phyloP scores from a whole-genome alignment of 192 early-diverging fungal genomes.

The Coemansia sp. region DNA sequence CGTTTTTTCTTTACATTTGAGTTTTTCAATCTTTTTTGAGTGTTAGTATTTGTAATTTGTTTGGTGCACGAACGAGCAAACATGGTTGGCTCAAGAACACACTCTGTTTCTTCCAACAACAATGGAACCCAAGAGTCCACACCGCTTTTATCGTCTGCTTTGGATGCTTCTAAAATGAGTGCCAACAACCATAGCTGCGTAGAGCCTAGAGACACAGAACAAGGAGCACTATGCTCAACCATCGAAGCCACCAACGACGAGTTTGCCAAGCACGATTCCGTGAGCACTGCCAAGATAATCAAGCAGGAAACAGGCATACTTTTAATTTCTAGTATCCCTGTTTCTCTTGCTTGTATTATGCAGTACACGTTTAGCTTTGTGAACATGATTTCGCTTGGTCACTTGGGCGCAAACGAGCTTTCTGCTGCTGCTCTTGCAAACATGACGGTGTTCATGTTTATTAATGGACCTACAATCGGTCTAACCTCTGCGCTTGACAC shows the following conservation, averaged over 20 bases:
- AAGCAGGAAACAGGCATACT: conserved; percentile 26
- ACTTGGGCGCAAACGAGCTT: conserved; percentile 64
- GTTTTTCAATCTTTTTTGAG: no score
- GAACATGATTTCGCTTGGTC: conserved; percentile 65
- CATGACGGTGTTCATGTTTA: conserved; percentile 75
- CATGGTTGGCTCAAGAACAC: no score
- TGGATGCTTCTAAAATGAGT: not conserved
- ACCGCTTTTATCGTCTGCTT: not conserved
- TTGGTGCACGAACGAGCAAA: no score
- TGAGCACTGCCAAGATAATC: conserved; percentile 12
- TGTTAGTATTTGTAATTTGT: no score
- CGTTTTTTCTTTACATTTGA: no score
- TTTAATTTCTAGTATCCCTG: conserved; percentile 21
- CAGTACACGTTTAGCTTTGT: conserved; percentile 68
- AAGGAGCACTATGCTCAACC: not conserved
- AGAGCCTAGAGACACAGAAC: not conserved
- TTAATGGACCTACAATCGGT: conserved; percentile 69
- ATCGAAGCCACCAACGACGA: not conserved
- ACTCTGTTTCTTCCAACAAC: no score
- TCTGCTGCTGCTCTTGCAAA: conserved; percentile 70
- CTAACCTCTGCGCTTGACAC: conserved; percentile 77
- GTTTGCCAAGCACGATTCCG: conserved; percentile 19
- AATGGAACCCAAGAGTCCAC: not conserved
- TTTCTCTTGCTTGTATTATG: conserved; percentile 58
- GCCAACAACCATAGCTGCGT: not conserved